Percentiles rank a stretch among this genome's conserved stretches.
phyloP scores from a whole-genome alignment of 2,329 filamentous ascomycete genomes.

The Aureobasidium musti region DNA sequence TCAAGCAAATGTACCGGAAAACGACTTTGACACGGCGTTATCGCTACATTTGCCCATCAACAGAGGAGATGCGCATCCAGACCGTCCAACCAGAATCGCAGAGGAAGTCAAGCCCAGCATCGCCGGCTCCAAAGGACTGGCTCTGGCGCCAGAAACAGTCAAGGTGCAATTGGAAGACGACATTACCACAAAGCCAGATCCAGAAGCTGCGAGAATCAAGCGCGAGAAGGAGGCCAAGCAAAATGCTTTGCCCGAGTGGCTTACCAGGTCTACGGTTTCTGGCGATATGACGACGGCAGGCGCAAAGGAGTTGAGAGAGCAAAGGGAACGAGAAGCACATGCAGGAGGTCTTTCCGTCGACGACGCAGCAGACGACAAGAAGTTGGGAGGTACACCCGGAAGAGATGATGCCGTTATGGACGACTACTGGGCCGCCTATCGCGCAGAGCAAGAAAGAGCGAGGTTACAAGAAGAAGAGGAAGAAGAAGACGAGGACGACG shows the following conservation, averaged over 20 bases:
- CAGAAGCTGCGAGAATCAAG: constrained; percentile 31
- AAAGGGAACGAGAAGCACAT: constrained; percentile 43
- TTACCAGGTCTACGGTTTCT: constrained; percentile 42
- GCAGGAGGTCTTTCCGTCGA: constrained; percentile 40
- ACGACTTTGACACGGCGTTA: constrained; percentile 70
- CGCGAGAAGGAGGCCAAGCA: constrained; percentile 39
- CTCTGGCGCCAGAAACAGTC: constrained; percentile 41
- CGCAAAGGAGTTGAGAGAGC: constrained; percentile 44
- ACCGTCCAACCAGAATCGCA: constrained; percentile 37
- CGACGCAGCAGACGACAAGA: constrained; percentile 54
- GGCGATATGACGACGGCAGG: constrained; percentile 51
- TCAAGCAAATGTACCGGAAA: constrained; percentile 68
- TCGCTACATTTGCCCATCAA: constrained; percentile 64
- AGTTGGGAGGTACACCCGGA: constrained; percentile 45
- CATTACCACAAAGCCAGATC: constrained; percentile 37
- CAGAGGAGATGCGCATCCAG: constrained; percentile 67
- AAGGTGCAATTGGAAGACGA: constrained; percentile 41
- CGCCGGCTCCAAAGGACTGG: constrained; percentile 40
- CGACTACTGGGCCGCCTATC: constrained; percentile 67
- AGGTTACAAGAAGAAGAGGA: constrained; percentile 45
- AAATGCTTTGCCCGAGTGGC: constrained; percentile 43
- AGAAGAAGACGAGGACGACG: constrained; percentile 54
- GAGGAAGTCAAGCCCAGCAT: constrained; percentile 40
- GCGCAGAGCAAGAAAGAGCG: constrained; percentile 56
- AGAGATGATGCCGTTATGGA: constrained; percentile 60